A percentile compares a stretch with the other conserved stretches of the same genome.
These are phyloP conservation scores for Saccharomycopsis sp. DNA, from an alignment of 805 yeast species.

Conservation along the genomic window DNA sequence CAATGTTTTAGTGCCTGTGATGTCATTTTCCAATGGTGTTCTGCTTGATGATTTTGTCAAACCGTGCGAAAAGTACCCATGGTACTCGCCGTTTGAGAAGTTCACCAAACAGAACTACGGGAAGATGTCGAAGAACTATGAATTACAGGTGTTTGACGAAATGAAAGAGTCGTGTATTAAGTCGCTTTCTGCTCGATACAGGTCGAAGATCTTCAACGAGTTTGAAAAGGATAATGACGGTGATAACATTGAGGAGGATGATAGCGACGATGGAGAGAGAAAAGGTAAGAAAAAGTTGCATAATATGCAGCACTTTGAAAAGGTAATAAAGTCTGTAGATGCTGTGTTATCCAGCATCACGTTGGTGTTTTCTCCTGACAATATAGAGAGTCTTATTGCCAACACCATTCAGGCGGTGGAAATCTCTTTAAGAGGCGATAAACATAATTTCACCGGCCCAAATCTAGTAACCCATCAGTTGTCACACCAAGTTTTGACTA, in stretches of 20 bases:
- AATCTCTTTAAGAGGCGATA: slow-evolving; percentile 50
- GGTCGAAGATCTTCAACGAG: not conserved
- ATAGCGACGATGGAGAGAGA: slow-evolving; percentile 2
- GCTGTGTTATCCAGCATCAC: slow-evolving; percentile 12
- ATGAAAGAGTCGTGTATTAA: not conserved
- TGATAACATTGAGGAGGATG: too few species aligned
- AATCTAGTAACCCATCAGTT: slow-evolving; percentile 46
- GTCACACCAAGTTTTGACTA: slow-evolving; percentile 53
- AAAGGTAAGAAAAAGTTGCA: not conserved
- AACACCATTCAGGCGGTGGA: slow-evolving; percentile 61
- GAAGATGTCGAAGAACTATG: slow-evolving; percentile 1
- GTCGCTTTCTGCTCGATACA: slow-evolving; percentile 5
- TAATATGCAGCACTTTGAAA: slow-evolving; percentile 1
- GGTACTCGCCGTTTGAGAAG: slow-evolving; percentile 14
- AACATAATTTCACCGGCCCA: slow-evolving; percentile 5
- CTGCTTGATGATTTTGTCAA: slow-evolving; percentile 1
- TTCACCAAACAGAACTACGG: not conserved
- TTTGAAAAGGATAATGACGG: not conserved
- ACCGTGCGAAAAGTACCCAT: slow-evolving; percentile 2
- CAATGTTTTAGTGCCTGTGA: slow-evolving; percentile 69
- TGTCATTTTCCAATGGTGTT: slow-evolving; percentile 13
- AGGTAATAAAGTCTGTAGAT: slow-evolving; percentile 21
- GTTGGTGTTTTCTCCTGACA: slow-evolving; percentile 18
- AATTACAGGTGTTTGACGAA: slow-evolving; percentile 9
- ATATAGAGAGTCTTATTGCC: slow-evolving; percentile 34